Conservation (phyloP, 495 filamentous ascomycete species). For the Aspergillus cristatus region DNA sequence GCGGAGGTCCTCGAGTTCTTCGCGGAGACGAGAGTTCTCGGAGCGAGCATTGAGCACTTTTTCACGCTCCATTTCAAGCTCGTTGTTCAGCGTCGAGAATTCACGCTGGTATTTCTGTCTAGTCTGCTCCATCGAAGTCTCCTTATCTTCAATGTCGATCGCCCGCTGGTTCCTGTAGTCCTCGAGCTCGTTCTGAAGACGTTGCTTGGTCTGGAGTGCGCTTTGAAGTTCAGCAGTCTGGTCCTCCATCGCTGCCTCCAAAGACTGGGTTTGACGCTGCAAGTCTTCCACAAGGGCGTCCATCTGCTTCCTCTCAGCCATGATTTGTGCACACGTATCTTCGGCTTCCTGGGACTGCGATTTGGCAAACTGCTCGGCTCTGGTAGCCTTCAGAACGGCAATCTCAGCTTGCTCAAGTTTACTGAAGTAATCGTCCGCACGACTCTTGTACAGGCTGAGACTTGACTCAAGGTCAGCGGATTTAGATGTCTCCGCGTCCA, state of each 20-base stretch:
- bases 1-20: conserved; percentile 89
- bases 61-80: conserved; percentile 89
- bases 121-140: conserved; percentile 93
- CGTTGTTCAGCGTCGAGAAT: conserved; percentile 77
- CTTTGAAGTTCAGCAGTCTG: conserved; percentile 79
- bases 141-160: conserved; percentile 95
- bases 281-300: conserved; percentile 84
- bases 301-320: conserved; percentile 88
- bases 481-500: conserved; percentile 83
- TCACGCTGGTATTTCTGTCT: conserved; percentile 95
- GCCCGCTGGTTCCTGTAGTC: conserved; percentile 93
- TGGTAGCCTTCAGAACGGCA: conserved; percentile 80
- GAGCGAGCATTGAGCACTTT: conserved; percentile 60
- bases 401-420: conserved; percentile 97
- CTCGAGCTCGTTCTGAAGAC: conserved; percentile 94
- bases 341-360: conserved; percentile 82
- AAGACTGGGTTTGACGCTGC: conserved; percentile 77
- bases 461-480: conserved; percentile 75
- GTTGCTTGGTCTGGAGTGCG: conserved; percentile 83
- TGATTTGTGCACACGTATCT: conserved; percentile 78
- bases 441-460: conserved; percentile 80
- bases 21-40: conserved; percentile 68
- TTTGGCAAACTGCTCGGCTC: conserved; percentile 91
- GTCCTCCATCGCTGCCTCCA: conserved; percentile 88
- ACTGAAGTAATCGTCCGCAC: conserved; percentile 94